Evolutionary conservation across 768 basidiomycete species (phyloP).

Genomic region (Amanita pallidorosea): DNA sequence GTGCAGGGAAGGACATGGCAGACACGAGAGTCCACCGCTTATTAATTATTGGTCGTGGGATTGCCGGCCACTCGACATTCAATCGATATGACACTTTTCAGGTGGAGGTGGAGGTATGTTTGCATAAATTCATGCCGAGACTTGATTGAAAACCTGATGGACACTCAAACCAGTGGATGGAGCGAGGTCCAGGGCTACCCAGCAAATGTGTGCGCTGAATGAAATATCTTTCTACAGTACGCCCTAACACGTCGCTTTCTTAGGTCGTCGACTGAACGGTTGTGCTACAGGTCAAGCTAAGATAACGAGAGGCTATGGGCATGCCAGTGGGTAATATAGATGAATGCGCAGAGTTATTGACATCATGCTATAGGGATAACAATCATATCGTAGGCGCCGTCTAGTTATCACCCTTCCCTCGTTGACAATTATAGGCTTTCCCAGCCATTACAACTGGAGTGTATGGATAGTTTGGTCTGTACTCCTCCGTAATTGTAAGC

Average conservation of each 20-base stretch:
- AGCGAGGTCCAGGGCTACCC: constrained; percentile 48
- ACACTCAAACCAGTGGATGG: constrained; percentile 36
- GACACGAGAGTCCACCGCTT: neutral
- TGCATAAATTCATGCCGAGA: neutral
- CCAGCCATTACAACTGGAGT: constrained; percentile 73
- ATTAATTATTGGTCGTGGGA: no score
- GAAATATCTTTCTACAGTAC: neutral
- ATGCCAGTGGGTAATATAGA: constrained; percentile 12
- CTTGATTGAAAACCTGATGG: neutral
- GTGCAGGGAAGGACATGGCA: constrained; percentile 39
- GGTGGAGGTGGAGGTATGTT: constrained; percentile 72
- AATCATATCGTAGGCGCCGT: constrained; percentile 46
- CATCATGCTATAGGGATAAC: constrained; percentile 57
- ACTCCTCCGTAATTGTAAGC: constrained; percentile 66
- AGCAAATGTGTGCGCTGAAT: constrained; percentile 50
- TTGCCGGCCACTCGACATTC: no score
- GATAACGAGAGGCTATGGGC: constrained; percentile 60
- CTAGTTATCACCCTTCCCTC: neutral
- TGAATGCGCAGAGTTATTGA: constrained; percentile 40
- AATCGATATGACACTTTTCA: no score
- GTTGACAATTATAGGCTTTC: constrained; percentile 47
- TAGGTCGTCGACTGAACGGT: constrained; percentile 56
- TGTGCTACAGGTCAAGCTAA: constrained; percentile 68
- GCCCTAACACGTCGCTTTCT: neutral
- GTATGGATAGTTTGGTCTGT: constrained; percentile 75